These are phyloP conservation scores for Aciculosporium take DNA, from an alignment of 2,329 filamentous ascomycete species.

Conservation along the genomic window DNA sequence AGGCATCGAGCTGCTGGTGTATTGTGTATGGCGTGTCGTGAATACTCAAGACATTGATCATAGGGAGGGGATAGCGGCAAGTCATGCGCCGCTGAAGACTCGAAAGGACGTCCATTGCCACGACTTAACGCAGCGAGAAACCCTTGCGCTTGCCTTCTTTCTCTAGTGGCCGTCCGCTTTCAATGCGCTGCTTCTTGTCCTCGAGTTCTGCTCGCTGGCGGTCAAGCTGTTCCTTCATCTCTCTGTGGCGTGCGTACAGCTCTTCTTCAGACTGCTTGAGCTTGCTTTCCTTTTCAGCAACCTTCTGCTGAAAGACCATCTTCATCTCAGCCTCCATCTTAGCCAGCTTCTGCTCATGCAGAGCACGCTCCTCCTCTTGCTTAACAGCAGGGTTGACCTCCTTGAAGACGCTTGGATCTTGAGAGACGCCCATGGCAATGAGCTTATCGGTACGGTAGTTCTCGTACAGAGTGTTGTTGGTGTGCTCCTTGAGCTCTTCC, in stretches of 20 bases:
- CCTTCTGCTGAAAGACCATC: conserved; percentile 99
- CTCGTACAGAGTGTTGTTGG: conserved; percentile 97
- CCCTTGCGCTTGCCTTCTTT: conserved; percentile 99
- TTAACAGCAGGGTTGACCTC: conserved; percentile 99
- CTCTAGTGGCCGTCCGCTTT: conserved; percentile 89
- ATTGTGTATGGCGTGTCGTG: conserved; percentile 43
- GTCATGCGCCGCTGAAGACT: conserved; percentile 4
- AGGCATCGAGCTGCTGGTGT: conserved; percentile 44
- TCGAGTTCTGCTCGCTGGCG: conserved; percentile 88
- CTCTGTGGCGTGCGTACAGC: conserved; percentile 90
- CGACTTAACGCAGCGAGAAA: conserved; percentile 86
- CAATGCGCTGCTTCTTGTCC: conserved; percentile 93
- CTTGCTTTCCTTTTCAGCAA: conserved; percentile 98
- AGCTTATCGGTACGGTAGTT: conserved; percentile 99
- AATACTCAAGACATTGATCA: conserved; percentile 42
- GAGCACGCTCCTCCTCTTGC: conserved; percentile 94
- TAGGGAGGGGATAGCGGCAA: conserved; percentile 16
- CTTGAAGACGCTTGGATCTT: conserved; percentile 99
- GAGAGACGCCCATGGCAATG: conserved; percentile 92
- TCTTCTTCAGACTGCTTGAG: conserved; percentile 99
- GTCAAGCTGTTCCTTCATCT: conserved; percentile 99
- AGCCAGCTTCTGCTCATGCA: conserved; percentile 98
- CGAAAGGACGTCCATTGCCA: conserved; percentile 1
- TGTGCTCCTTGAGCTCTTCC: conserved; percentile 99
- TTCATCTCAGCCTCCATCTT: conserved; percentile 99